Base-by-base conservation (phyloP, 2,329 filamentous ascomycete genomes). In the Aspergillus ibericus region DNA sequence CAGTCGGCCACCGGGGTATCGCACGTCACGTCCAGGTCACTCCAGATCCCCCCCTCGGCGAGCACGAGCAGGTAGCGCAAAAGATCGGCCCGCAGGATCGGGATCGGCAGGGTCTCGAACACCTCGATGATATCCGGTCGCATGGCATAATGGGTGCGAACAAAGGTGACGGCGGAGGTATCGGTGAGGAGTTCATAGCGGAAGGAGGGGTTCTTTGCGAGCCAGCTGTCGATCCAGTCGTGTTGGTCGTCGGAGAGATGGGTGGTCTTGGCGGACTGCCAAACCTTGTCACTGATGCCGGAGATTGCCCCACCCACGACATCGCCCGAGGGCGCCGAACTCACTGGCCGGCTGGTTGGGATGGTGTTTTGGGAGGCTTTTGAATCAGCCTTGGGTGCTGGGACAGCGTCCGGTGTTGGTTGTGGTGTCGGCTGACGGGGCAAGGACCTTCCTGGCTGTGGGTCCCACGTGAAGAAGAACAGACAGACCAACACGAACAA, bases 11-110 rank as follows among this genome's bases (percentile, higher is more conserved):
- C 72, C 0, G 70, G 36, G 6, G 63, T 27, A 62, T 67, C 53
- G 56, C 72, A 76, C 3, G 61, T 62, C 5, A 76, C 70, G 57
- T 80, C 76, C 8, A 79, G 63, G 44, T 80, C 78, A 25, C 68
- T 75, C 71, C 74, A 80, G n/a, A 77, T 67, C 1, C 78, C 78
- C 1, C 77, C 78, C 49, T 78, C 65, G 4, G 71, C 66, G 49
- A 72, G 74, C 0, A 79, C 61, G n/a, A 79, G 66, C 5, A 80
- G 60, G 49, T 79, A 78, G 5, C 77, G 74, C 5, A 80, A 66
- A n/a, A 79, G 67, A 59, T 80, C 78, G 4, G 76, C 77, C 56
- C 73, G 72, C 18, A 78, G 62, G 35, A 78, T 78, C 0, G 74
- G 71, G 9, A 77, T 66, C 2, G 66, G 59, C n/a, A 79, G 62